Evolutionary conservation across 495 filamentous ascomycete genomes (phyloP).

Genomic region (Venustampulla echinocandica): DNA sequence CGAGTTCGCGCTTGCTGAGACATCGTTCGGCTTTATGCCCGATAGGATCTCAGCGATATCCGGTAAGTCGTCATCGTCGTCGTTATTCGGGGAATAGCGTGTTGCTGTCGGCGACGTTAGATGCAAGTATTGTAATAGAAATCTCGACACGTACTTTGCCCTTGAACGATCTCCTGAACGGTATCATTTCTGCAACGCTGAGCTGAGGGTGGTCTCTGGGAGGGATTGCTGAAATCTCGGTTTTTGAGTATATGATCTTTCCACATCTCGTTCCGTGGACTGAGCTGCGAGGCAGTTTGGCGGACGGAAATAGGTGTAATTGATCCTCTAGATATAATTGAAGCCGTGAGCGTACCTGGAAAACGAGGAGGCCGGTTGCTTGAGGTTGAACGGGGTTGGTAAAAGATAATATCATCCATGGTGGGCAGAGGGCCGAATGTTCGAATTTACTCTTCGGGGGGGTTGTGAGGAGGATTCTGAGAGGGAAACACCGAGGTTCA

Average conservation of each 20-base stretch:
- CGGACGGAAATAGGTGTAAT: conserved; percentile 1
- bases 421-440: conserved; percentile 2
- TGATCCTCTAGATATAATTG: background rate
- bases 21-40: conserved; percentile 1
- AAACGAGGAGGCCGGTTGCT: conserved; percentile 4
- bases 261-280: conserved; percentile 1
- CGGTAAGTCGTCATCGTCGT: conserved; percentile 6
- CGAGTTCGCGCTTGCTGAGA: conserved; percentile 1
- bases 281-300: conserved; percentile 1
- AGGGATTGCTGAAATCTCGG: conserved; percentile 1
- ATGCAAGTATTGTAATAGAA: conserved; percentile 1
- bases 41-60: conserved; percentile 3
- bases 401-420: conserved; percentile 5
- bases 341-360: conserved; percentile 2
- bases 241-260: conserved; percentile 3
- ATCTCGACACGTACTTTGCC: conserved; percentile 4
- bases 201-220: background rate
- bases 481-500: conserved; percentile 5
- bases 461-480: conserved; percentile 1
- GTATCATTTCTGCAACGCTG: conserved; percentile 7
- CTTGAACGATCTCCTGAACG: background rate
- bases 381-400: conserved; percentile 1
- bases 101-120: conserved; percentile 3
- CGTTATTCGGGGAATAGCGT: conserved; percentile 3
- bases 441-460: background rate